Evolutionary conservation across 257 asterid species (phyloP).

Genomic region (Solanum chiquidenum): DNA sequence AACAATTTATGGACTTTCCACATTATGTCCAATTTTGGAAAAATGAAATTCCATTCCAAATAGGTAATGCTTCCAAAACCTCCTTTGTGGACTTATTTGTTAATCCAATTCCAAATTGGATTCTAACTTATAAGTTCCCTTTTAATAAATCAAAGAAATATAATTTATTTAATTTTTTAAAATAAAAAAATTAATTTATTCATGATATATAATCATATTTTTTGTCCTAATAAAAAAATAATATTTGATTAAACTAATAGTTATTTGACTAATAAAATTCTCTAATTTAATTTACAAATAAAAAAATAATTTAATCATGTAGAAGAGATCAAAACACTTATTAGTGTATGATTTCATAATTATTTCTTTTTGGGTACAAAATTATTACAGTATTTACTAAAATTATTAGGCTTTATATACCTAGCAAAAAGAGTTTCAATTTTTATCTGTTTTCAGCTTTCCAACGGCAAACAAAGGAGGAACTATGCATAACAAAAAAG

Average conservation of each 20-base stretch:
- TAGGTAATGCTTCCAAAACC: not conserved
- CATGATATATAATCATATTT: not conserved
- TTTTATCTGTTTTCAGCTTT: no score
- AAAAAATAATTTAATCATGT: not conserved
- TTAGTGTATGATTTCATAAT: no score
- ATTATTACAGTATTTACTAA: no score
- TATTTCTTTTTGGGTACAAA: no score
- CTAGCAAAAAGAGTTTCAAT: no score
- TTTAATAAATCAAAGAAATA: not conserved
- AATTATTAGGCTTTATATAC: no score
- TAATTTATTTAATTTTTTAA: not conserved
- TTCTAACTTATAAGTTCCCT: not conserved
- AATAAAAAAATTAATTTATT: not conserved
- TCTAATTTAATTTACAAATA: not conserved
- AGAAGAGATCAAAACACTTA: not conserved
- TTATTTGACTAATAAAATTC: not conserved
- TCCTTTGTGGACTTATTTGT: not conserved
- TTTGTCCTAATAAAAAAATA: not conserved
- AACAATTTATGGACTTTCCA: not conserved
- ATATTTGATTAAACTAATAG: not conserved
- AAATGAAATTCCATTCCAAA: not conserved
- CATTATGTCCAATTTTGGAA: not conserved
- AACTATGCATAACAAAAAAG: no score
- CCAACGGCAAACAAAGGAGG: no score
- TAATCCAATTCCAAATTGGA: not conserved